Conservation (phyloP, 2,329 filamentous ascomycete species). For the Leptographium lundbergii region DNA sequence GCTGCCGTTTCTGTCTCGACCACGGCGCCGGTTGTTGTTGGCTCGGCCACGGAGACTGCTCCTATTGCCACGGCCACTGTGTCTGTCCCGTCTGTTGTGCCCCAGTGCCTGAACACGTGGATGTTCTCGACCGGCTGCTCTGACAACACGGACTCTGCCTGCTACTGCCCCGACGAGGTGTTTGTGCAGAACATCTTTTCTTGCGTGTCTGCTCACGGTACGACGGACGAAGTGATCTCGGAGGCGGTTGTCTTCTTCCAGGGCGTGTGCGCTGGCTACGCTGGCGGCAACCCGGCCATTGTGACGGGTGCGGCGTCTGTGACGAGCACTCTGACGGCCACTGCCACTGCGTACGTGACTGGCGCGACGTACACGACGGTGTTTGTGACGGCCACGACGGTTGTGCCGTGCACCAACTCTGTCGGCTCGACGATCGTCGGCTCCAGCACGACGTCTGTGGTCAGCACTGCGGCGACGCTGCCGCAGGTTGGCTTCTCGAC, state of each 20-base stretch:
- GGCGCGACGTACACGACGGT: slow-evolving; percentile 31
- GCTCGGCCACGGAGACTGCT: slow-evolving; percentile 26
- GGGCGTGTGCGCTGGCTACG: slow-evolving; percentile 73
- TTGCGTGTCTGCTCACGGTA: slow-evolving; percentile 69
- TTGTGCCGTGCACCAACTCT: slow-evolving; percentile 35
- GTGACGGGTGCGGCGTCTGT: slow-evolving; percentile 54
- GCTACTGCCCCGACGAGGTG: slow-evolving; percentile 72
- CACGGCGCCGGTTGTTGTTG: slow-evolving; percentile 14
- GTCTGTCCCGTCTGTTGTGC: slow-evolving; percentile 53
- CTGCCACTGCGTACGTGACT: slow-evolving; percentile 27
- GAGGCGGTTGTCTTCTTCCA: slow-evolving; percentile 73
- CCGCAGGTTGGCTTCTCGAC: slow-evolving; percentile 40
- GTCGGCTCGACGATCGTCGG: slow-evolving; percentile 33
- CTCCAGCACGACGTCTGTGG: slow-evolving; percentile 33
- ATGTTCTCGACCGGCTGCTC: slow-evolving; percentile 60
- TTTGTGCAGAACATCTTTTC: slow-evolving; percentile 71
- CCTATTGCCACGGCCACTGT: slow-evolving; percentile 23
- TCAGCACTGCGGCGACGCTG: slow-evolving; percentile 36
- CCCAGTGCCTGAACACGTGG: slow-evolving; percentile 88
- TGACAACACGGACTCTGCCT: slow-evolving; percentile 69
- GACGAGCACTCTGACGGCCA: slow-evolving; percentile 46
- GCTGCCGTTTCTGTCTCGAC: slow-evolving; percentile 14
- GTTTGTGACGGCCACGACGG: slow-evolving; percentile 34
- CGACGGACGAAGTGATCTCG: slow-evolving; percentile 50
- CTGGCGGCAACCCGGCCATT: slow-evolving; percentile 70